These are phyloP conservation scores for Fusarium nisikadoi DNA, from an alignment of 2,329 filamentous ascomycete genomes.

Conservation along the genomic window DNA sequence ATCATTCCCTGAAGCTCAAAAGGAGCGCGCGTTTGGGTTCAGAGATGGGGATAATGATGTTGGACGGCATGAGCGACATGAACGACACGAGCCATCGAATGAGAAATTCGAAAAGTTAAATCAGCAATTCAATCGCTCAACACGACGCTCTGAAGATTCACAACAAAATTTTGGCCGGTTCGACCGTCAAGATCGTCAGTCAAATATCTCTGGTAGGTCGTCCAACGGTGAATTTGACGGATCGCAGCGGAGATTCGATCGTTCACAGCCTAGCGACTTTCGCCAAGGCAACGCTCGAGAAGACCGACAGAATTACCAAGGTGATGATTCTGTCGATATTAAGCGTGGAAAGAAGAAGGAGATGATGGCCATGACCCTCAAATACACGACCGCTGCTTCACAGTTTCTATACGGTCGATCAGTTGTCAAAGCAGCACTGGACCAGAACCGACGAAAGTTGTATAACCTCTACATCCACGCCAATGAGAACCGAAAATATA, in stretches of 20 bases:
- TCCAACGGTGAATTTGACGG: conserved; percentile 7
- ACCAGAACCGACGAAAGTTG: conserved; percentile 72
- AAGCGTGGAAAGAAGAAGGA: conserved; percentile 42
- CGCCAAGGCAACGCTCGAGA: conserved; percentile 13
- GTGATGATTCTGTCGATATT: background rate
- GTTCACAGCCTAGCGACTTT: conserved; percentile 2
- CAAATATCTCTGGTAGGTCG: background rate
- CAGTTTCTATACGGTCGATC: conserved; percentile 91
- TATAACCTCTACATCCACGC: conserved; percentile 86
- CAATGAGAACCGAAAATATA: conserved; percentile 64
- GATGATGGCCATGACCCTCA: conserved; percentile 53
- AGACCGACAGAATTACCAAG: conserved; percentile 22
- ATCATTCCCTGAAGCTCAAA: conserved; percentile 30
- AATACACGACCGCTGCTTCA: conserved; percentile 84
- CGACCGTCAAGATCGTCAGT: background rate
- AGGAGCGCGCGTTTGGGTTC: conserved; percentile 11
- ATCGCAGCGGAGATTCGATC: conserved; percentile 11
- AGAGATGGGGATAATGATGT: background rate
- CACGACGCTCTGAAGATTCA: conserved; percentile 4
- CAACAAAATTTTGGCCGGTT: background rate
- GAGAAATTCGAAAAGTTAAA: background rate
- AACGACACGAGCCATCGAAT: background rate
- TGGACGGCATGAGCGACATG: background rate
- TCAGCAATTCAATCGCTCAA: background rate
- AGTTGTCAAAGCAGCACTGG: conserved; percentile 82